Base-by-base conservation (phyloP, 2,329 filamentous ascomycete species). In the Aotearoamyces nothofagi region DNA sequence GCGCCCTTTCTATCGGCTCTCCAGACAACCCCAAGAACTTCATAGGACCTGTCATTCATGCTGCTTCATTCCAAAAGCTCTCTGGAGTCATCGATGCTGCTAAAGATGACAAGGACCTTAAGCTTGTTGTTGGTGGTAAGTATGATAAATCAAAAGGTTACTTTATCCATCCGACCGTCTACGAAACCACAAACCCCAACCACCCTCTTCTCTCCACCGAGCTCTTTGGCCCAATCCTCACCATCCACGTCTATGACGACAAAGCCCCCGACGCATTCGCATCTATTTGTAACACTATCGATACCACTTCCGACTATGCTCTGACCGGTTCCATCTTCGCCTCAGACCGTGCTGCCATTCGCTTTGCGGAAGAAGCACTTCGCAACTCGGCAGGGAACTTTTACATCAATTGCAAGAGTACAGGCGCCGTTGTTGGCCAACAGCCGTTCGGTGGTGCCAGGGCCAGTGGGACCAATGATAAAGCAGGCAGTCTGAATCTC, bases 341-440 rank as follows among this genome's bases (percentile, higher is more conserved):
- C 7, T 55, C 63, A 32, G 78, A 84, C 52, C 61, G 80, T 22
- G 54, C 62, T 26, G 74, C 65, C 9, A 57, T 84, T 34, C 65
- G 73, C 14, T 62, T 63, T 32, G 80, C 78, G 0, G 78, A 84
- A 52, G 69, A 83, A 41, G 66, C 62, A 35, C 61, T 87, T 30
- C 63, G 78, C 39, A 72, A 84, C 48, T 60, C 75, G 0, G 79
- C 80, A 1, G 80, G 80, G 23, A 87, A 87, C 60, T 86, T 86
- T 51, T 87, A 87, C 57, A 64, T 87, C 55, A 87, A 86, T 58
- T 79, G 75, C 60, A 86, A 86, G 66, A 76, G 69, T 52, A 80
- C 75, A 2, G 76, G 74, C 22, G 74, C 75, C 10, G 72, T 81
- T 14, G 74, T 79, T 5, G 75, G 73, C 9, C 76, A 80, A 56